A percentile compares a stretch with the other conserved stretches of the same genome.
phyloP scores from a whole-genome alignment of 2,329 filamentous ascomycete genomes.

The Penicillium expansum region DNA sequence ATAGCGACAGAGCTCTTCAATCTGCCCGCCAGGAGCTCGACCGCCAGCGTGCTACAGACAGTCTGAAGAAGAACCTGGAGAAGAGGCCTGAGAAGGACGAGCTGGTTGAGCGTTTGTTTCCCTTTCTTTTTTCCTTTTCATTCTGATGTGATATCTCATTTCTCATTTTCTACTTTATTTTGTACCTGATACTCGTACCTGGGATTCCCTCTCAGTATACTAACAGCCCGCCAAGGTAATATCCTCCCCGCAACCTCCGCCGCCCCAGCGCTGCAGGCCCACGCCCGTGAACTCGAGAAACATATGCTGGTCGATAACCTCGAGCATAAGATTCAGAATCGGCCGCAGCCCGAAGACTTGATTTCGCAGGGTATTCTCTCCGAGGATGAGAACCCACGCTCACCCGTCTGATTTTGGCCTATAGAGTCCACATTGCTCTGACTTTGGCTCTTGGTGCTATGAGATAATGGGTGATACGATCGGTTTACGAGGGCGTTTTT shows the following conservation, averaged over 20 bases:
- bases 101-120: conserved; percentile 69
- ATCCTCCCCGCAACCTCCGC: conserved; percentile 78
- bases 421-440: background rate
- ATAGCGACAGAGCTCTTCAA: conserved; percentile 57
- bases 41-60: conserved; percentile 61
- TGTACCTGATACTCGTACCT: background rate
- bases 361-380: conserved; percentile 77
- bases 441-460: background rate
- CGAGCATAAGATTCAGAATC: conserved; percentile 78
- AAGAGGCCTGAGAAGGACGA: conserved; percentile 67
- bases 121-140: background rate
- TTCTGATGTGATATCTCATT: background rate
- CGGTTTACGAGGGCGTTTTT: conserved; percentile 3
- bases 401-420: conserved; percentile 8
- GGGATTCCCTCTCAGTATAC: background rate
- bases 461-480: conserved; percentile 4
- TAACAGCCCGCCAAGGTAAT: conserved; percentile 59
- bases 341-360: conserved; percentile 72
- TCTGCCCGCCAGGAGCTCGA: conserved; percentile 61
- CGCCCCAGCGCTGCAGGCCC: conserved; percentile 73
- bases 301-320: conserved; percentile 84
- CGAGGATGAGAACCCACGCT: conserved; percentile 54
- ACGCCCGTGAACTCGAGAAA: conserved; percentile 80
- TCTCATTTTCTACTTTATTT: background rate
- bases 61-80: conserved; percentile 62